These are phyloP conservation scores for Exophiala dermatitidis DNA, from an alignment of 2,329 filamentous ascomycete species.

Conservation along the genomic window DNA sequence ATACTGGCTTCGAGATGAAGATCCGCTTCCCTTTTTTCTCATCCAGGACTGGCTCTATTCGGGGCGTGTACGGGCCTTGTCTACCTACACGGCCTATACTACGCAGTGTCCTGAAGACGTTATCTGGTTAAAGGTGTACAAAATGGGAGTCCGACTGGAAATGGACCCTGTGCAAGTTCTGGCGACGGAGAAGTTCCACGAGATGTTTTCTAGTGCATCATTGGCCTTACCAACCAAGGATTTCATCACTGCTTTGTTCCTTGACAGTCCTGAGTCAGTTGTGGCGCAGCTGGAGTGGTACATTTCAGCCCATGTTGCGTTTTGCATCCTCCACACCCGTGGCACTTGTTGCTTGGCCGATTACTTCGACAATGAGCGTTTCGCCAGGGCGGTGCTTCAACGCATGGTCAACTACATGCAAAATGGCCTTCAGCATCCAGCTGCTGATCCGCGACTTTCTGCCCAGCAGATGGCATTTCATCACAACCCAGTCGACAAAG, in stretches of 20 bases:
- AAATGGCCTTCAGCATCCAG: no score
- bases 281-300: no score
- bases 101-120: not conserved
- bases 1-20: constrained; percentile 42
- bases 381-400: no score
- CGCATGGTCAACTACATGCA: no score
- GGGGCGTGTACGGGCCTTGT: constrained; percentile 3
- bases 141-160: constrained; percentile 6
- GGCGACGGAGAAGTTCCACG: constrained; percentile 3
- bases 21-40: constrained; percentile 48
- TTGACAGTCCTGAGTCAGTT: no score
- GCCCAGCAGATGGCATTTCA: no score
- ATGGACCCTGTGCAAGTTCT: constrained; percentile 1
- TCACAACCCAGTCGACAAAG: no score
- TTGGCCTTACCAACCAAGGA: constrained; percentile 1
- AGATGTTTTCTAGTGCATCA: not conserved
- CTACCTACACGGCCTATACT: constrained; percentile 1
- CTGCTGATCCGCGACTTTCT: no score
- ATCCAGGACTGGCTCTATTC: constrained; percentile 49
- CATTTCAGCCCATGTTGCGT: no score
- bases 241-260: not conserved
- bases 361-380: no score
- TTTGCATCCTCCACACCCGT: no score
- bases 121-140: constrained; percentile 9
- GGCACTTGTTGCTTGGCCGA: no score